Evolutionary conservation across 208 protist genomes (phyloP), one percentile per base, ranked within the genome.

Genomic region (Trypanosoma avium): DNA sequence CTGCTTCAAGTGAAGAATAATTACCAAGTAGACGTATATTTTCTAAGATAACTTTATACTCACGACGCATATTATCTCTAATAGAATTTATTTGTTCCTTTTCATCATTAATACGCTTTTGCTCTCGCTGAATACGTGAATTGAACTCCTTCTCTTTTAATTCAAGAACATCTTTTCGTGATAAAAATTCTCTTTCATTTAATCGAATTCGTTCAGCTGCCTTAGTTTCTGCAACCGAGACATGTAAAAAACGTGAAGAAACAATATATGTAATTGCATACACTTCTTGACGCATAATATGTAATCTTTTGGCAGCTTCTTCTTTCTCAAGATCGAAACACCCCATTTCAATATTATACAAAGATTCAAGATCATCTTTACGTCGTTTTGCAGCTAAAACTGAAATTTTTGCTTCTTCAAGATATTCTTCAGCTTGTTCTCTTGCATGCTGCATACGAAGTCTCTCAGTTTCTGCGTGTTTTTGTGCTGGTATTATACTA

Each of bases 121-220:
- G 52, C 26, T 80, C 74, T 13, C 58, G 62, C 24, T 62, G 68
- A 10, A 66, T 26, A 45, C 52, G 61, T 22, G 54, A 67, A 35
- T 33, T 47, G 3, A 70, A 3, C 36, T 81, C 75, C 0, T 61
- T 60, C 58, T 77, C 75, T 32, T 46, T 63, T 6, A 81, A 49
- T 8, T 48, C 61, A 4, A 73, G 27, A 19, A 75, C 15, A 6
- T 70, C 63, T 45, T 35, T 61, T 66, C 57, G 55, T 12, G 46
- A 59, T 13, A 46, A 32, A 22, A 58, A 13, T n/a, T 61, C 69
- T n/a, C 62, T 9, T 46, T 62, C 53, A 42, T 22, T 8, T 36
- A 55, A 12, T 17, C 45, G 24, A 32, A 64, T 45, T 24, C 56
- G 27, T 47, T 54, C 49, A 48, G 15, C n/a, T 17, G 33, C 55